These are phyloP conservation scores for Tetrapisispora phaffii DNA, from an alignment of 805 yeast species.

Conservation along the genomic window DNA sequence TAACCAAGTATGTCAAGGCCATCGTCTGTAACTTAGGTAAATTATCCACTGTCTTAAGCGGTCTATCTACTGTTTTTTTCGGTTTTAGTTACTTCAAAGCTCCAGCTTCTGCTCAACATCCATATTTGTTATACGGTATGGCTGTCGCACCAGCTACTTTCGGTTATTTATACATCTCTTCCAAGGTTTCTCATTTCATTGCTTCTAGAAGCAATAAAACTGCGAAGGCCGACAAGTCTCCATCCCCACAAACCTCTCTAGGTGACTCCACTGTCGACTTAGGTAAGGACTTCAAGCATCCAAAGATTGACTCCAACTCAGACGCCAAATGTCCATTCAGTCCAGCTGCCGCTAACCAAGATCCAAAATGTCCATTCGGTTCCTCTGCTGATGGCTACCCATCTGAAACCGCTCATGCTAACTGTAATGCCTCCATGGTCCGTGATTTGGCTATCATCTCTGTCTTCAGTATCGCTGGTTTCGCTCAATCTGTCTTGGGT, in stretches of 20 bases:
- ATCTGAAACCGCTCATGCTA: constrained; percentile 1
- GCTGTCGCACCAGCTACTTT: constrained; percentile 16
- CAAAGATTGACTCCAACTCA: background rate
- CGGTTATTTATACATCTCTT: constrained; percentile 9
- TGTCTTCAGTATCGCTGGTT: constrained; percentile 14
- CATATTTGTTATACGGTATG: constrained; percentile 58
- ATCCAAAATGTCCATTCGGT: constrained; percentile 11
- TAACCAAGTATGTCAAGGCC: constrained; percentile 6
- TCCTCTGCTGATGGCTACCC: constrained; percentile 1
- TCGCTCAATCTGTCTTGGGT: constrained; percentile 25
- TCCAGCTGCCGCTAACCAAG: constrained; percentile 3
- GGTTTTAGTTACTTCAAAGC: constrained; percentile 47
- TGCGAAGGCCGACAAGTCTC: background rate
- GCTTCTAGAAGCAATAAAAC: background rate
- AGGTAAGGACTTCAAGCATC: constrained; percentile 10
- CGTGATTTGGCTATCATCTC: constrained; percentile 14
- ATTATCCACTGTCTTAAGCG: constrained; percentile 31
- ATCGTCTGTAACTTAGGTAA: constrained; percentile 10
- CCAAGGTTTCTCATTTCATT: constrained; percentile 1
- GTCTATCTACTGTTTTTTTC: constrained; percentile 42
- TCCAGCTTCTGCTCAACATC: constrained; percentile 51
- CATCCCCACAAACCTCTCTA: constrained; percentile 4
- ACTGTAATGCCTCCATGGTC: constrained; percentile 6
- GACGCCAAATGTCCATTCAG: constrained; percentile 3
- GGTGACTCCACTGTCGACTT: constrained; percentile 24